phyloP scores from a whole-genome alignment of 1,139 yeast species.

The Casaregolazyma lundiana region DNA sequence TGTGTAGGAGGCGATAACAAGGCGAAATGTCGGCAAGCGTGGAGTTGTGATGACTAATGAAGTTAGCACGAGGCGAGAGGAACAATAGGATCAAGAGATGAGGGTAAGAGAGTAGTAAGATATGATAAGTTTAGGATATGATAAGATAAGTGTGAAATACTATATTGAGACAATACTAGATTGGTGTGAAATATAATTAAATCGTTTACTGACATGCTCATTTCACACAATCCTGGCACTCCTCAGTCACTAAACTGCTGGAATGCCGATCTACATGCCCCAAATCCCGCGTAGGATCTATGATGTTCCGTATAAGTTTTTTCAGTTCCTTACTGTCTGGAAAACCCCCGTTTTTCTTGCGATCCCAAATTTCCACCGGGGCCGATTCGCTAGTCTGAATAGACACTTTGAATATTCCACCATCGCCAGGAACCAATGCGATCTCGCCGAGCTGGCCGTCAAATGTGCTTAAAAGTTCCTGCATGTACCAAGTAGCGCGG shows the following conservation, averaged over 20 bases:
- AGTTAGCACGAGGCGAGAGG: too few relatives aligned
- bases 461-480: constrained; percentile 59
- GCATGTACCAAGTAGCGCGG: constrained; percentile 64
- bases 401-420: constrained; percentile 51
- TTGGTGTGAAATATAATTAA: too few relatives aligned
- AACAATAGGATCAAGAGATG: too few relatives aligned
- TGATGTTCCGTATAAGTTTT: constrained; percentile 45
- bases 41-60: background rate
- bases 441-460: constrained; percentile 50
- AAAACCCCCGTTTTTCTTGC: constrained; percentile 51
- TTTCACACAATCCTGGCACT: background rate
- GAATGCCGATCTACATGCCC: constrained; percentile 43
- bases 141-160: too few relatives aligned
- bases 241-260: background rate
- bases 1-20: background rate
- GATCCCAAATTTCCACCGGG: constrained; percentile 47
- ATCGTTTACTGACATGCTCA: too few relatives aligned
- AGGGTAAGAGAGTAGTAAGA: too few relatives aligned
- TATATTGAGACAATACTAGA: too few relatives aligned
- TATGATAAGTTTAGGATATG: too few relatives aligned
- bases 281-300: constrained; percentile 43
- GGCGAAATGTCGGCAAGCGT: background rate
- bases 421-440: constrained; percentile 46
- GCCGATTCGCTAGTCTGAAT: constrained; percentile 16
- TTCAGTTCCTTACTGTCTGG: constrained; percentile 57